Evolutionary conservation across 495 filamentous ascomycete genomes (phyloP).

Genomic region (Penicillium subrubescens): DNA sequence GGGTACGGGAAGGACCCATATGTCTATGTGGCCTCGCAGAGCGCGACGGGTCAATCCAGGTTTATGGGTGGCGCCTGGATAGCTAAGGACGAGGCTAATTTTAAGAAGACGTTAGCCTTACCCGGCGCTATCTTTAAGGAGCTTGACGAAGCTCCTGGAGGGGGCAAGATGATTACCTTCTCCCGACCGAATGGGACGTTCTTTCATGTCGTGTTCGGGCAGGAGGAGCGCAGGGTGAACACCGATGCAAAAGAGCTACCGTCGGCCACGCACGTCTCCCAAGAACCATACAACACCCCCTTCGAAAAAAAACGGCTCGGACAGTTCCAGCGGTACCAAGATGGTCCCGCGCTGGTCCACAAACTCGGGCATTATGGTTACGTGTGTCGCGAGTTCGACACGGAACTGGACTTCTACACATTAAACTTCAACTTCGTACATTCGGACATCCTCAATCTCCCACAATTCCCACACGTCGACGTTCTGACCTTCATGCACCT

Average conservation of each 20-base stretch:
- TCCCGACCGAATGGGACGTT: constrained; percentile 27
- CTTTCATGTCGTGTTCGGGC: constrained; percentile 30
- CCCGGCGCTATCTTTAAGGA: neutral
- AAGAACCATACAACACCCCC: constrained; percentile 17
- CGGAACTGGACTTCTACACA: constrained; percentile 61
- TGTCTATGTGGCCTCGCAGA: constrained; percentile 49
- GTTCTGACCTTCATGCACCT: constrained; percentile 65
- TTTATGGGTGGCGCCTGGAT: constrained; percentile 56
- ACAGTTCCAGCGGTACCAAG: constrained; percentile 41
- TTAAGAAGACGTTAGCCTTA: neutral
- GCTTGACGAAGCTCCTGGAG: constrained; percentile 29
- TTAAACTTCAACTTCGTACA: constrained; percentile 65
- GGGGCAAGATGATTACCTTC: constrained; percentile 27
- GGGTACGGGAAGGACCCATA: constrained; percentile 55
- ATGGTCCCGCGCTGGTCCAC: constrained; percentile 64
- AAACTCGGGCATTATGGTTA: constrained; percentile 72
- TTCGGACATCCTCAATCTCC: constrained; percentile 15
- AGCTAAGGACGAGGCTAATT: constrained; percentile 48
- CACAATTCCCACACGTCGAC: constrained; percentile 33
- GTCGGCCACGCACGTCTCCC: constrained; percentile 12
- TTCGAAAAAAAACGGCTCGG: constrained; percentile 23
- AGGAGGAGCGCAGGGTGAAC: constrained; percentile 13
- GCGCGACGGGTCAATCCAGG: constrained; percentile 33
- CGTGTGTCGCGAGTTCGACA: constrained; percentile 56
- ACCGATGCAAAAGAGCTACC: neutral